A percentile compares a stretch with the other conserved stretches of the same genome.
Evolutionary conservation across 306 rosid genomes (phyloP).

Genomic region (Castanospermum australe): DNA sequence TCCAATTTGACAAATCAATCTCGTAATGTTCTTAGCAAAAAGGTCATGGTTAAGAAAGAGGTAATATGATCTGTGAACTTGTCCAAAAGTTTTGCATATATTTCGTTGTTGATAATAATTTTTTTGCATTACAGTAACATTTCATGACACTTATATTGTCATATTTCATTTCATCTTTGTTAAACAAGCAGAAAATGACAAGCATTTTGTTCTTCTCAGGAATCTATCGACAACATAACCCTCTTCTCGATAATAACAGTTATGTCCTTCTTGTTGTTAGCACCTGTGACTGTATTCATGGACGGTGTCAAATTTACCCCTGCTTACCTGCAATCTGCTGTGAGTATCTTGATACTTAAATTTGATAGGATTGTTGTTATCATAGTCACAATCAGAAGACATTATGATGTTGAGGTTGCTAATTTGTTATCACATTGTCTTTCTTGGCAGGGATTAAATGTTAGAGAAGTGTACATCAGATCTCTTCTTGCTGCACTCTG

Average conservation of each 20-base stretch:
- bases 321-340: constrained; percentile 66
- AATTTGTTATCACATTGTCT: constrained; percentile 8
- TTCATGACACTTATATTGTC: neutral
- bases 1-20: constrained; percentile 93
- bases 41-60: constrained; percentile 86
- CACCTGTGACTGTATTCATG: constrained; percentile 65
- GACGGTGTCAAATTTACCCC: constrained; percentile 94
- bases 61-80: constrained; percentile 29
- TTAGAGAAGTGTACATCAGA: constrained; percentile 61
- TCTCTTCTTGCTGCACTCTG: constrained; percentile 89
- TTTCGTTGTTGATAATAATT: neutral
- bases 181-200: constrained; percentile 18
- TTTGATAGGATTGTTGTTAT: neutral
- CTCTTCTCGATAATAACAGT: constrained; percentile 92
- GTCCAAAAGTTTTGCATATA: constrained; percentile 1
- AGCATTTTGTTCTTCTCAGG: constrained; percentile 55
- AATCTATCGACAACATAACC: constrained; percentile 85
- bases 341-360: constrained; percentile 48
- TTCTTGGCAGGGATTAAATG: constrained; percentile 67
- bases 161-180: neutral
- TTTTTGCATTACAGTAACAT: neutral
- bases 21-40: constrained; percentile 98
- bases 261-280: constrained; percentile 81
- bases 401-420: neutral
- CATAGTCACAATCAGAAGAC: constrained; percentile 11